These are phyloP conservation scores for Cercospora citrullina DNA, from an alignment of 2,329 filamentous ascomycete genomes.

Conservation along the genomic window DNA sequence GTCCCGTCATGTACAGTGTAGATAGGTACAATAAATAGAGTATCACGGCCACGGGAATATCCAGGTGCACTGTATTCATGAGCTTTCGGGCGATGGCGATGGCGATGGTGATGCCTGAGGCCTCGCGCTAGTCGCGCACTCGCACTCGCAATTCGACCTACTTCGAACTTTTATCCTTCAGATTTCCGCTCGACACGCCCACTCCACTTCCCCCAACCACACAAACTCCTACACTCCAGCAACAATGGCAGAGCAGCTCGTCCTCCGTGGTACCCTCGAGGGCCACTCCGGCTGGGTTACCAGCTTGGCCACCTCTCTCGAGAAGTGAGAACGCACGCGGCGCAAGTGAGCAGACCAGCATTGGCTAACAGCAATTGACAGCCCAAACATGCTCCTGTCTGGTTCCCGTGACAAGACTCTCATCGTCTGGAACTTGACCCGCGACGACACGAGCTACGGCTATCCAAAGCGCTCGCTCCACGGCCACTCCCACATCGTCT, in stretches of 20 bases:
- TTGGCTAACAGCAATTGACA: constrained; percentile 37
- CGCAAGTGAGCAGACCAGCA: constrained; percentile 39
- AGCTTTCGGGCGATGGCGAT: no score
- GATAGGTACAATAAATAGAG: not conserved
- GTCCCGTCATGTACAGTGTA: constrained; percentile 10
- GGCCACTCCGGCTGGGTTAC: constrained; percentile 99
- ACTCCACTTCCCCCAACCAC: not conserved
- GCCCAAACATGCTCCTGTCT: constrained; percentile 99
- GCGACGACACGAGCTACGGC: constrained; percentile 96
- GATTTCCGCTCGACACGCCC: not conserved
- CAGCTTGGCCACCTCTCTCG: constrained; percentile 94
- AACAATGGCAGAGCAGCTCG: constrained; percentile 45
- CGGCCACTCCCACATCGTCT: constrained; percentile 99
- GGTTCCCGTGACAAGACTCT: constrained; percentile 96
- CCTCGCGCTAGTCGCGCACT: constrained; percentile 11
- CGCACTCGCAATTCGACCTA: constrained; percentile 2
- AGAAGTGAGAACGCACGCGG: constrained; percentile 65
- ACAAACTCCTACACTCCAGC: constrained; percentile 2
- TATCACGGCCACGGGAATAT: not conserved
- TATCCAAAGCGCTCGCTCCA: constrained; percentile 99
- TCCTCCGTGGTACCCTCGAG: constrained; percentile 51
- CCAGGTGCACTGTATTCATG: not conserved
- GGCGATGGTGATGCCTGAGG: no score
- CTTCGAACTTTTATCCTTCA: not conserved
- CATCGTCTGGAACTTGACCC: constrained; percentile 99